These are phyloP conservation scores for Alternaria sp. DNA, from an alignment of 2,329 filamentous ascomycete species.

Conservation along the genomic window DNA sequence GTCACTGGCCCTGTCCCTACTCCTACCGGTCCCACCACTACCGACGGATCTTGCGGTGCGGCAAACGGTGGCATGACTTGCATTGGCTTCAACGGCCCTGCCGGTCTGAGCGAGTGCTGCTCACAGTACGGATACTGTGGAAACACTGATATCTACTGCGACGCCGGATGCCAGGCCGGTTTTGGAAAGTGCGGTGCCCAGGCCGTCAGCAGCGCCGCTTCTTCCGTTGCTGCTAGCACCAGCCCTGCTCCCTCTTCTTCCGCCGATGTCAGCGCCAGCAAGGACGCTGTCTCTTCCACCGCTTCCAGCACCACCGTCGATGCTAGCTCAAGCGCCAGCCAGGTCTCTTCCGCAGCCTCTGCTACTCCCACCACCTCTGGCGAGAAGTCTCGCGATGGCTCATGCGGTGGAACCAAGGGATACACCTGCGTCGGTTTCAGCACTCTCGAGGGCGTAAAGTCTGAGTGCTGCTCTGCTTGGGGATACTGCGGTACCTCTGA, in stretches of 20 bases:
- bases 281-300: slow-evolving; percentile 2
- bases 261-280: background rate
- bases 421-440: slow-evolving; percentile 31
- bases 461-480: slow-evolving; percentile 53
- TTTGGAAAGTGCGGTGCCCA: slow-evolving; percentile 20
- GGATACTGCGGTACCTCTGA: slow-evolving; percentile 48
- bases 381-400: slow-evolving; percentile 23
- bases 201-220: background rate
- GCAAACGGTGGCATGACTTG: slow-evolving; percentile 23
- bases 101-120: slow-evolving; percentile 50
- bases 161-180: slow-evolving; percentile 27
- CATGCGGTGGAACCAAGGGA: slow-evolving; percentile 30
- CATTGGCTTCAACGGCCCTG: slow-evolving; percentile 33
- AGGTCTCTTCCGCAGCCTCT: slow-evolving; percentile 11
- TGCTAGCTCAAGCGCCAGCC: slow-evolving; percentile 3
- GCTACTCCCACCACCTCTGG: slow-evolving; percentile 15
- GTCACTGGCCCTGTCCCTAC: slow-evolving; percentile 45
- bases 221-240: background rate
- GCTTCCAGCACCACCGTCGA: slow-evolving; percentile 1
- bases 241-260: background rate
- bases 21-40: slow-evolving; percentile 16
- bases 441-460: slow-evolving; percentile 31
- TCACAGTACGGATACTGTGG: slow-evolving; percentile 51
- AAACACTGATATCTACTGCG: slow-evolving; percentile 26
- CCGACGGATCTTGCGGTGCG: slow-evolving; percentile 30